Evolutionary conservation across 2,329 filamentous ascomycete species (phyloP).

Genomic region (Ophiosphaerella narmari): DNA sequence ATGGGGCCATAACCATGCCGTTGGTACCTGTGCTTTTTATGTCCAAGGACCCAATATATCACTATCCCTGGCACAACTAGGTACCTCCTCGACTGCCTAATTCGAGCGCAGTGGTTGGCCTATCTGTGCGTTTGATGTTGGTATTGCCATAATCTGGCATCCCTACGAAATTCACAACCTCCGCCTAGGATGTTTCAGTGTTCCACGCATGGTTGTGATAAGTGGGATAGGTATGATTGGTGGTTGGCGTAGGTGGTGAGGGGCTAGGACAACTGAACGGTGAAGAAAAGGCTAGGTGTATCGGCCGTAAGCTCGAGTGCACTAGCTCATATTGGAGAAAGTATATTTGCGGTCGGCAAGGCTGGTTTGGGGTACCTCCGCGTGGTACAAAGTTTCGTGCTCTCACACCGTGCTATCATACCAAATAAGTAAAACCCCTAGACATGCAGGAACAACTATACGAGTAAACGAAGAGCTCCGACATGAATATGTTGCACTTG

Average conservation of each 20-base stretch:
- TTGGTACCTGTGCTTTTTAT: slow-evolving; percentile 6
- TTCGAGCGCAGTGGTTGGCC: background rate
- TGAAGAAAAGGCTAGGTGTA: background rate
- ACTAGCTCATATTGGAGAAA: background rate
- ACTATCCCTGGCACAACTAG: background rate
- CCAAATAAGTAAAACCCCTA: background rate
- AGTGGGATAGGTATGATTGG: slow-evolving; percentile 1
- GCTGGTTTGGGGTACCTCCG: background rate
- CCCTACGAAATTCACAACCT: background rate
- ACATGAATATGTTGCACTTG: too few species aligned
- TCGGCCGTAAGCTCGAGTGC: background rate
- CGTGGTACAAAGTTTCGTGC: background rate
- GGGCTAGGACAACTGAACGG: slow-evolving; percentile 8
- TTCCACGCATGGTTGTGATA: background rate
- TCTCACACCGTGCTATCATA: background rate
- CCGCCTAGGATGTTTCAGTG: background rate
- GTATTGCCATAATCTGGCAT: slow-evolving; percentile 3
- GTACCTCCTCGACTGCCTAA: too few species aligned
- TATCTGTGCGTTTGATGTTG: slow-evolving; percentile 6
- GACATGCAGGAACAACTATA: background rate
- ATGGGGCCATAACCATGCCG: background rate
- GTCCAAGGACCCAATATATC: background rate
- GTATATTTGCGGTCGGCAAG: background rate
- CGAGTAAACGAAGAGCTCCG: background rate
- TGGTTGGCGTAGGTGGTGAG: background rate